Base-by-base conservation (phyloP, 768 basidiomycete genomes). In the Pilatotrama ljubarskyi region DNA sequence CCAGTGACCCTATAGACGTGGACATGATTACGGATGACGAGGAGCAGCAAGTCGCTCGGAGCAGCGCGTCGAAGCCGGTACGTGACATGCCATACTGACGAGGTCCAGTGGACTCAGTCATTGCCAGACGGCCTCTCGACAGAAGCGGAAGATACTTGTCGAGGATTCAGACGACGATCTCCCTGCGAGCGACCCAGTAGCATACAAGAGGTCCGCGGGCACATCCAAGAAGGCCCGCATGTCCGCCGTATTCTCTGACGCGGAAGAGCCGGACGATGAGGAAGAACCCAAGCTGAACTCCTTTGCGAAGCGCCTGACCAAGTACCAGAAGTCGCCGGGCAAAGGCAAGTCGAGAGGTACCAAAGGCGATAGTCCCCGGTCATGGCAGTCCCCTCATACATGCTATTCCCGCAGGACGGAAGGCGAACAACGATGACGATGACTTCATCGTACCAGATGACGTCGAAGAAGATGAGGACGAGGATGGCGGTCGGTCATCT, bases 1-100 rank as follows among this genome's bases (percentile, higher is more conserved):
- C 89, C 2, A 92, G 90, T 63, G 89, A 92, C 57, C 78, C 83
- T 26, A 82, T 91, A 57, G 90, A 93, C 64, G 80, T 92, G 10
- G 90, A 91, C 68, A 86, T 90, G 84, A 63, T 85, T 49, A 79
- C 78, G 8, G 81, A 72, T 1, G 82, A 78, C 13, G 82, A 80
- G 41, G 80, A 80, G 20, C 74, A 76, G 24, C 68, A 70, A 18
- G 51, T 32, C 7, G 50, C 18, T 11, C 50, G 55, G 43, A 66
- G 61, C 41, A 63, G 59, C n/a, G 18, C 43, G 8, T 42, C 51
- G 15, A 61, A 59, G 48, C 29, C 57, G 38, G 68, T 66, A 38
- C 51, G 67, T 63, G 14, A 32, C 26, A 22, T 35, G 37, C 49
- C 49, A 13, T 51, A 8, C 17, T 44, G 24, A 24, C 35, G 3